A percentile compares a stretch with the other conserved stretches of the same genome.
Conservation (phyloP, 441 rosid genomes). For the Melastoma candidum region DNA sequence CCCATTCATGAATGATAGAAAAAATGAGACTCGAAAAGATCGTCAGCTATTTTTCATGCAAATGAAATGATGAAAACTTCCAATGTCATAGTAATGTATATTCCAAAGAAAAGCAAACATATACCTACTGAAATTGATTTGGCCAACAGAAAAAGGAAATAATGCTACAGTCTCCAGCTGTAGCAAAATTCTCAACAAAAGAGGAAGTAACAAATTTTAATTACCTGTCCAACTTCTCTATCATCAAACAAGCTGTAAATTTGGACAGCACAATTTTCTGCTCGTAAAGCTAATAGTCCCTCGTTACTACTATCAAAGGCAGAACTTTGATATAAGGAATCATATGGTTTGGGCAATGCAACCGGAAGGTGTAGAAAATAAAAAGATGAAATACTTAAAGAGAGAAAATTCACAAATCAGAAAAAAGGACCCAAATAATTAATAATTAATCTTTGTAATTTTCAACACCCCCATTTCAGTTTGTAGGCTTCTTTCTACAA, state of each 20-base stretch:
- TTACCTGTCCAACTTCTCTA: constrained; percentile 78
- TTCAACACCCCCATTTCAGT: no score
- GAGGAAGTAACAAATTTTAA: background rate
- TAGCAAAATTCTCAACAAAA: background rate
- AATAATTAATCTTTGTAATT: no score
- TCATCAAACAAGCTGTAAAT: constrained; percentile 80
- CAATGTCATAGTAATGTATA: no score
- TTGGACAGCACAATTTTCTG: constrained; percentile 77
- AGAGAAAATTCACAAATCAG: background rate
- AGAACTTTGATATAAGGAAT: constrained; percentile 37
- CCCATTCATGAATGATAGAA: no score
- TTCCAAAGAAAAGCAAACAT: no score
- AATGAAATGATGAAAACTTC: no score
- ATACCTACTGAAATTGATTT: no score
- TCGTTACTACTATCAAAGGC: constrained; percentile 53
- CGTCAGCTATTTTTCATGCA: no score
- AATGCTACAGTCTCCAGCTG: background rate
- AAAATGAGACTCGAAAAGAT: no score
- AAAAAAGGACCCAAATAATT: background rate
- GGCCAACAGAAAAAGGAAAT: no score
- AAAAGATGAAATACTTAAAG: constrained; percentile 15
- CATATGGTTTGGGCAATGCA: constrained; percentile 42
- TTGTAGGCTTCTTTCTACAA: no score
- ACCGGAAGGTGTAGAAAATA: constrained; percentile 58
- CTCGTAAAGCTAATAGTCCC: constrained; percentile 71